Conservation (phyloP, 371 early-diverging fungal genomes). For the Actinomortierella ambigua region DNA sequence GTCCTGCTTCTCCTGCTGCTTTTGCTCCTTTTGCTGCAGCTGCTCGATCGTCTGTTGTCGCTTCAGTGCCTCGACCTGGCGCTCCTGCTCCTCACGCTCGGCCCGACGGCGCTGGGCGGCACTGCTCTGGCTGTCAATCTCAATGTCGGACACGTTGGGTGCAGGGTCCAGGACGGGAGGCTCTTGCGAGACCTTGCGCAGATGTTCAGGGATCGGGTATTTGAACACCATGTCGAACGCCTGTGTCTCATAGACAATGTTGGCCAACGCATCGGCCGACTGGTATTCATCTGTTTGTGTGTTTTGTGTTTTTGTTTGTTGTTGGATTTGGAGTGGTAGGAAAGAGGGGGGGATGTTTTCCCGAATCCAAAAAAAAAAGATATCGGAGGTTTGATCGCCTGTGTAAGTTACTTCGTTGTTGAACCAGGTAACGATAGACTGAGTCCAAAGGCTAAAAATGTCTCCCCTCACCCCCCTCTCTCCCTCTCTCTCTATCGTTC, state of each 20-base stretch:
- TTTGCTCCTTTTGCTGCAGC: constrained; percentile 2
- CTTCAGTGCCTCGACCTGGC: constrained; percentile 4
- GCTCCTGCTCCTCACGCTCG: constrained; percentile 9
- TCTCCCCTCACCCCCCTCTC: too few species aligned
- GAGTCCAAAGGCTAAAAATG: too few species aligned
- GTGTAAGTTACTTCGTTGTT: too few species aligned
- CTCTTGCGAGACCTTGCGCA: constrained; percentile 23
- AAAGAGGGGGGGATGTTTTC: neutral
- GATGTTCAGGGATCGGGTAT: constrained; percentile 36
- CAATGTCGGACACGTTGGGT: constrained; percentile 18
- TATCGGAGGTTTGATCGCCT: neutral
- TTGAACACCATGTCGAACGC: constrained; percentile 47
- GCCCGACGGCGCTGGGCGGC: constrained; percentile 11
- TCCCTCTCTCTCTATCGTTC: too few species aligned
- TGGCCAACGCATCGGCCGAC: constrained; percentile 41
- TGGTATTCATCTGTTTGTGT: constrained; percentile 46
- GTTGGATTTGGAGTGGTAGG: neutral
- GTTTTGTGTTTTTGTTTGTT: too few species aligned
- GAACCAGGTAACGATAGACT: too few species aligned
- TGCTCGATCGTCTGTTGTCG: neutral
- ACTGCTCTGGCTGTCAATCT: constrained; percentile 18
- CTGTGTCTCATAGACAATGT: constrained; percentile 41
- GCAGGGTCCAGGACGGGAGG: constrained; percentile 14
- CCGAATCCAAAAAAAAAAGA: neutral
- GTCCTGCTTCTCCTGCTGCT: neutral